Evolutionary conservation across 2,329 filamentous ascomycete species (phyloP).

Genomic region (Cladorrhinum sp.): DNA sequence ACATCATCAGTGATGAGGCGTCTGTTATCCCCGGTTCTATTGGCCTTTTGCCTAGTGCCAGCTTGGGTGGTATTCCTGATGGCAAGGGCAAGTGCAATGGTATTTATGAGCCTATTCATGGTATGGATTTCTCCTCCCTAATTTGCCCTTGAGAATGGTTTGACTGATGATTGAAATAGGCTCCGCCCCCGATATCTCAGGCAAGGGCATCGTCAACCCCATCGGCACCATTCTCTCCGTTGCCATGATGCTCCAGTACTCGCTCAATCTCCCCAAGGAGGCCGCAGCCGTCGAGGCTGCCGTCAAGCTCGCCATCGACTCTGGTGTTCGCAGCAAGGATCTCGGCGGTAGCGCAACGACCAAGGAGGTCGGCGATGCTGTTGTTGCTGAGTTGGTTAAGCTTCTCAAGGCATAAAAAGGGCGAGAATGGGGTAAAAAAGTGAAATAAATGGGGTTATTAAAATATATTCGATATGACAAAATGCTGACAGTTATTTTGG

Average conservation of each 20-base stretch:
- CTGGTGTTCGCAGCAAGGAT: slow-evolving; percentile 75
- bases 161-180: slow-evolving; percentile 43
- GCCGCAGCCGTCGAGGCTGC: slow-evolving; percentile 78
- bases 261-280: slow-evolving; percentile 73
- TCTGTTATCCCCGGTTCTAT: slow-evolving; percentile 90
- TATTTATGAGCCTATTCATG: slow-evolving; percentile 97
- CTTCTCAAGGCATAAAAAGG: slow-evolving; percentile 51
- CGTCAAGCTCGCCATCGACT: slow-evolving; percentile 75
- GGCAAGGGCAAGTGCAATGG: slow-evolving; percentile 82
- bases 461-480: background rate
- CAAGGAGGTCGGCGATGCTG: slow-evolving; percentile 71
- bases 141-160: background rate
- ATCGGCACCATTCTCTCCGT: slow-evolving; percentile 88
- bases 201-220: slow-evolving; percentile 87
- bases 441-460: background rate
- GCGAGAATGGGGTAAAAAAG: background rate
- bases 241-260: slow-evolving; percentile 96
- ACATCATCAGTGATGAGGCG: slow-evolving; percentile 94
- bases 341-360: slow-evolving; percentile 77
- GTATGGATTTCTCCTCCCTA: slow-evolving; percentile 45
- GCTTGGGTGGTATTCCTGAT: slow-evolving; percentile 80
- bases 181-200: slow-evolving; percentile 89
- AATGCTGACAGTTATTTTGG: too few relatives aligned
- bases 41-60: slow-evolving; percentile 83
- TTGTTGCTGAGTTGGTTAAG: slow-evolving; percentile 70